Percentiles rank a stretch among this genome's conserved stretches.
These are phyloP conservation scores for Acrocalymma vagum DNA, from an alignment of 2,329 filamentous ascomycete species.

Conservation along the genomic window DNA sequence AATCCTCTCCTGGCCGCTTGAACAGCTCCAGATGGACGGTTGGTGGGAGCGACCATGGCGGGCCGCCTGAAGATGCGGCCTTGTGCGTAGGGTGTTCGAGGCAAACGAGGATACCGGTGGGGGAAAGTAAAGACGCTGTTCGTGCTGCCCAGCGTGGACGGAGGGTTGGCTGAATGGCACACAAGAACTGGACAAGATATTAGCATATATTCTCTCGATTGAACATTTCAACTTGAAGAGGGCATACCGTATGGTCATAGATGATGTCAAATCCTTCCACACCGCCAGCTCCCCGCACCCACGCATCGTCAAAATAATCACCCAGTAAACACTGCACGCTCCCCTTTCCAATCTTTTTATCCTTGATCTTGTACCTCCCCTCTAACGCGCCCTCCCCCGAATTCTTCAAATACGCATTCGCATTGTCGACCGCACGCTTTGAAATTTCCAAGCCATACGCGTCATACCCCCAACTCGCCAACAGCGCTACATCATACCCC, in stretches of 20 bases:
- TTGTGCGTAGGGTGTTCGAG: slow-evolving; percentile 81
- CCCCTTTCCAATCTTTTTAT: slow-evolving; percentile 57
- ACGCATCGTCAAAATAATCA: slow-evolving; percentile 72
- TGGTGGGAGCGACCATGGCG: slow-evolving; percentile 74
- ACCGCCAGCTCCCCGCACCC: slow-evolving; percentile 53
- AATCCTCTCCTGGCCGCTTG: slow-evolving; percentile 69
- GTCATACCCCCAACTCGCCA: slow-evolving; percentile 78
- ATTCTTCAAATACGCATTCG: slow-evolving; percentile 48
- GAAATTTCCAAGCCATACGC: slow-evolving; percentile 76
- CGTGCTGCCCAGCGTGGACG: slow-evolving; percentile 64
- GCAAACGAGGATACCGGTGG: slow-evolving; percentile 63
- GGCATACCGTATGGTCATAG: slow-evolving; percentile 65
- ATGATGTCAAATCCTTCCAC: slow-evolving; percentile 67
- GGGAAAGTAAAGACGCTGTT: slow-evolving; percentile 62
- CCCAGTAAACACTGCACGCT: slow-evolving; percentile 64
- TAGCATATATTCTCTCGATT: too few relatives aligned
- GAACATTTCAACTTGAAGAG: background rate
- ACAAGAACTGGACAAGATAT: slow-evolving; percentile 61
- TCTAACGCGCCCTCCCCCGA: slow-evolving; percentile 38
- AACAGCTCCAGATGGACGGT: slow-evolving; percentile 76
- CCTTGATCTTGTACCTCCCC: slow-evolving; percentile 52
- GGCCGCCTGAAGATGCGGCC: slow-evolving; percentile 68
- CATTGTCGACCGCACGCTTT: slow-evolving; percentile 56
- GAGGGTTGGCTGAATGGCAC: slow-evolving; percentile 61
- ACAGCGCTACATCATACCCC: slow-evolving; percentile 79